Base-by-base conservation (phyloP, 2,329 filamentous ascomycete genomes). In the Stenocarpella maydis region DNA sequence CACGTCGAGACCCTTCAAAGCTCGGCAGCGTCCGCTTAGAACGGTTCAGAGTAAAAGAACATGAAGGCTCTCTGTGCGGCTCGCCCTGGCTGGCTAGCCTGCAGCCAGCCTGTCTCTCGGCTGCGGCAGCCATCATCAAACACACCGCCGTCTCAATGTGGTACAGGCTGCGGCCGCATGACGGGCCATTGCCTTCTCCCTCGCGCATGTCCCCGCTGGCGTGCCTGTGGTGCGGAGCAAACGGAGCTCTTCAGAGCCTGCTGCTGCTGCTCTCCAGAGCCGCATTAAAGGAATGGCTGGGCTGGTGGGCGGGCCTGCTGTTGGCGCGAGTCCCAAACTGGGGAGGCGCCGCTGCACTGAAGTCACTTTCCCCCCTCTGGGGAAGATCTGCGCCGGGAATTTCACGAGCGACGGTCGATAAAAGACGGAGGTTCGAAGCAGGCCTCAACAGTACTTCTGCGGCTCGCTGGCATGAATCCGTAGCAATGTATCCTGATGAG, bases 221-320 rank as follows among this genome's bases (percentile, higher is more conserved):
- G 50, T 43, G 65, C 54, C 31, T 43, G 55, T 21, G n/a, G 31
- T 58, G 54, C 34, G 65, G 65, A 67, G 52, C 34, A 58, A 58
- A 58, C 65, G 64, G 37, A 24, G 24, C n/a, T 45, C 28, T 26
- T 39, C 39, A 45, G 26, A 26, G 43, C 28, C 28, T 49, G 58
- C 41, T 49, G 3, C 39, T 58, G 52, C 45, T 50, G 43, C 45
- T 64, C 60, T 34, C 4, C 9, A 34, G 70, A 71, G 70, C 70
- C 70, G 70, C 70, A 69, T 69, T 31, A 71, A 71, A 69, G 64
- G 31, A 60, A 45, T 69, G 67, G 70, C 70, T 69, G 67, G 67
- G 49, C 31, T 28, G 34, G 21, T 28, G 34, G 54, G 54, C 21
- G 54, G 37, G 37, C 54, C 54, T 39, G 53, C 53, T 24, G 37